A percentile compares a stretch with the other conserved stretches of the same genome.
phyloP scores from a whole-genome alignment of 345 rosid species.

The Passiflora organensis region DNA sequence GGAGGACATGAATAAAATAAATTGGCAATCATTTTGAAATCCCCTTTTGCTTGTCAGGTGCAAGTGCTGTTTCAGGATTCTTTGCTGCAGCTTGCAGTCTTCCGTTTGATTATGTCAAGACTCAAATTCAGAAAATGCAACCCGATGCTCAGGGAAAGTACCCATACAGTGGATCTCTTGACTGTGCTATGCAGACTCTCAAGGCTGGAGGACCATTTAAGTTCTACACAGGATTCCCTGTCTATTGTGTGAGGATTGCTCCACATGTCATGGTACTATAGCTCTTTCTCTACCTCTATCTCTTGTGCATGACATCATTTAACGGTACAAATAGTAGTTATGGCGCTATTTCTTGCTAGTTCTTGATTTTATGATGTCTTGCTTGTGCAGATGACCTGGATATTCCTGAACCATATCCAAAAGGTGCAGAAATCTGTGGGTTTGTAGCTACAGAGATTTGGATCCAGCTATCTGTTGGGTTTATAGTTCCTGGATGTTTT shows the following conservation, averaged over 20 bases:
- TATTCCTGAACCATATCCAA: constrained; percentile 86
- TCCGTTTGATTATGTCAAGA: constrained; percentile 94
- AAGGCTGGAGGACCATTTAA: constrained; percentile 84
- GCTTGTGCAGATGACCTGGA: constrained; percentile 89
- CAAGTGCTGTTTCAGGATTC: constrained; percentile 87
- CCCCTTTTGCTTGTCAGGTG: constrained; percentile 46
- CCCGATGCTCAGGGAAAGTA: constrained; percentile 90
- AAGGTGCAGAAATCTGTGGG: constrained; percentile 51
- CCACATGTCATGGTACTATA: constrained; percentile 99
- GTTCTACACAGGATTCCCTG: constrained; percentile 96
- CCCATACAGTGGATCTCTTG: constrained; percentile 86
- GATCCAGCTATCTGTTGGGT: too few species aligned
- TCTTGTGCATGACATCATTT: too few species aligned
- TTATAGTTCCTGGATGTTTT: too few species aligned
- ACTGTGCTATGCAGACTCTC: constrained; percentile 76
- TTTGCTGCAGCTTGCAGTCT: constrained; percentile 94
- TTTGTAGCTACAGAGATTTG: constrained; percentile 37
- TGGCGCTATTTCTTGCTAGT: neutral
- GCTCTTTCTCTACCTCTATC: constrained; percentile 1
- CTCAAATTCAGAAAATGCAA: constrained; percentile 99
- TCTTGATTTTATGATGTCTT: constrained; percentile 15
- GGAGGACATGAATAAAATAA: too few species aligned
- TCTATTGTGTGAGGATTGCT: constrained; percentile 89
- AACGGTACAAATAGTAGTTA: too few species aligned
- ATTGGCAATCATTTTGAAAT: neutral